phyloP scores from a whole-genome alignment of 163 green algal species.

The Coccomyxa subellipsoidea region DNA sequence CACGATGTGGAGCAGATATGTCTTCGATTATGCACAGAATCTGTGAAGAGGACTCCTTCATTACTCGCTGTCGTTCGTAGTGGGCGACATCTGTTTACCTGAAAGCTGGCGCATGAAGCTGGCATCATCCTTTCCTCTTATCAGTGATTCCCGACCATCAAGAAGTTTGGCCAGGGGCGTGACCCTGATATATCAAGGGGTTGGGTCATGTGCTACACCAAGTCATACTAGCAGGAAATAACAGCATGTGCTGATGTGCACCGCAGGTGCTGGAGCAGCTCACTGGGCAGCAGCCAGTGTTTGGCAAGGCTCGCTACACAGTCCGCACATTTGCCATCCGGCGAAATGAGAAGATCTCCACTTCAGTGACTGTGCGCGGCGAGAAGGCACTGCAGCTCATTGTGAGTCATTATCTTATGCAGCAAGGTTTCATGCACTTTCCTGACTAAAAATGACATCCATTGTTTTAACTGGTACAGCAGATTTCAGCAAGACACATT shows the following conservation, averaged over 20 bases:
- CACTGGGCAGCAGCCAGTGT: conserved; percentile 96
- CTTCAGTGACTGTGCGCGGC: conserved; percentile 91
- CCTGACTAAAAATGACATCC: neutral
- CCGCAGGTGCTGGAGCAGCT: conserved; percentile 98
- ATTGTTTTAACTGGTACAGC: neutral
- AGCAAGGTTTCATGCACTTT: neutral
- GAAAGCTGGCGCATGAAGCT: too few species aligned
- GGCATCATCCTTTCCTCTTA: too few species aligned
- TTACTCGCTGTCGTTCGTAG: too few species aligned
- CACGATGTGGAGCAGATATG: too few species aligned
- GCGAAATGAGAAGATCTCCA: conserved; percentile 99
- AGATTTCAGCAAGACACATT: neutral
- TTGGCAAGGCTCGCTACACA: conserved; percentile 97
- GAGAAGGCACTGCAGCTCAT: conserved; percentile 97
- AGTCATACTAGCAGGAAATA: too few species aligned
- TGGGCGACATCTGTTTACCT: too few species aligned
- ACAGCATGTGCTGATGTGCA: neutral
- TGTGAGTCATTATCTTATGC: conserved; percentile 37
- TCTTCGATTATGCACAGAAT: too few species aligned
- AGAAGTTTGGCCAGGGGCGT: too few species aligned
- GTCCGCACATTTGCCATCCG: conserved; percentile 96
- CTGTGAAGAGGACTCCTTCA: too few species aligned
- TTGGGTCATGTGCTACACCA: too few species aligned
- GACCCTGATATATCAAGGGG: too few species aligned
- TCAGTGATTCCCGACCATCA: too few species aligned